Conservation (phyloP, 73 alveolate species). For the Symbiodinium pilosum region DNA sequence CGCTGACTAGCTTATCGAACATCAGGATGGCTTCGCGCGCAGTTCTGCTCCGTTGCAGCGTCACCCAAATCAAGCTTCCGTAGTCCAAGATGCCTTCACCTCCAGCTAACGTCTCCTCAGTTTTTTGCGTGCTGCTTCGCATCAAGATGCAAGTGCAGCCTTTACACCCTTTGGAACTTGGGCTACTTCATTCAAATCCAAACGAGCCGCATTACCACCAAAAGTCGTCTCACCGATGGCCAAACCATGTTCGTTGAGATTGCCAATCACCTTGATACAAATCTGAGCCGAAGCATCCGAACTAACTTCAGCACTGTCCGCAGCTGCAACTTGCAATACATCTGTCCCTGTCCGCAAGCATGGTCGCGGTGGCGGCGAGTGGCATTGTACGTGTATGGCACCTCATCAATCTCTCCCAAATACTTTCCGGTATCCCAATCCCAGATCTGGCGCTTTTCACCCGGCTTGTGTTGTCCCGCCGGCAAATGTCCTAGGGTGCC, state of each 20-base stretch:
- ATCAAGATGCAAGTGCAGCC: too few relatives aligned
- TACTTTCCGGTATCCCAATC: slow-evolving; percentile 81
- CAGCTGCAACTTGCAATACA: not conserved
- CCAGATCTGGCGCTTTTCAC: slow-evolving; percentile 70
- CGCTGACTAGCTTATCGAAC: slow-evolving; percentile 49
- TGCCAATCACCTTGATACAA: slow-evolving; percentile 29
- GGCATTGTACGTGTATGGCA: slow-evolving; percentile 61
- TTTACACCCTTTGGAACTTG: too few relatives aligned
- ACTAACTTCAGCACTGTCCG: too few relatives aligned
- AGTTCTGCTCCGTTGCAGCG: slow-evolving; percentile 67
- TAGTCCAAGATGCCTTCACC: slow-evolving; percentile 60
- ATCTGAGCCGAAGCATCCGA: not conserved
- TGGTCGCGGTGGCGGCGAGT: too few relatives aligned
- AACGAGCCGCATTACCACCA: slow-evolving; percentile 26
- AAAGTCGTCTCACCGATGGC: slow-evolving; percentile 88
- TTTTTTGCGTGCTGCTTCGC: too few relatives aligned
- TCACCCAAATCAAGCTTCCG: slow-evolving; percentile 48
- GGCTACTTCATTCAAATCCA: not conserved
- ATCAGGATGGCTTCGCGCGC: slow-evolving; percentile 85
- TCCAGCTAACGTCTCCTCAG: slow-evolving; percentile 58
- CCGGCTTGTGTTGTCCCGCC: slow-evolving; percentile 64
- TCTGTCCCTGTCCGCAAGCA: not conserved
- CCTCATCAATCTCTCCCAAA: slow-evolving; percentile 75
- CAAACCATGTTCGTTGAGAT: slow-evolving; percentile 82
- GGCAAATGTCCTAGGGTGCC: slow-evolving; percentile 75